Percentiles rank a stretch among this genome's conserved stretches.
phyloP scores from a whole-genome alignment of 306 rosid genomes.

The Senna siamea region DNA sequence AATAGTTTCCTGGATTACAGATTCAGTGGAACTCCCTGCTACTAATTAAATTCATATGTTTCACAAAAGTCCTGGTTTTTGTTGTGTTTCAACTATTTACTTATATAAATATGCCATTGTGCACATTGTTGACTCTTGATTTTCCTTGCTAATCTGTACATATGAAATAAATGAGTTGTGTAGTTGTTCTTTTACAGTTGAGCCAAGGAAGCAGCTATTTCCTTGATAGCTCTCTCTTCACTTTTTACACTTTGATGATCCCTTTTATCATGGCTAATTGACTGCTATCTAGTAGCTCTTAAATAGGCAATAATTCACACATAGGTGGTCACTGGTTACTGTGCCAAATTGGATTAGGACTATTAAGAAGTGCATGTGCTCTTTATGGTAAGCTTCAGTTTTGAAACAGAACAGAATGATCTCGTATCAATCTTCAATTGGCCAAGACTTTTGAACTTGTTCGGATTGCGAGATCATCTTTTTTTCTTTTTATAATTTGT shows the following conservation, averaged over 20 bases:
- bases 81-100: not conserved
- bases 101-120: not conserved
- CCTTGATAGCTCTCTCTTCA: not conserved
- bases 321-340: not conserved
- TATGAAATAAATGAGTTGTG: slow-evolving; percentile 18
- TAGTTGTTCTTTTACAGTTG: slow-evolving; percentile 16
- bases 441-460: not conserved
- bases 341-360: not conserved
- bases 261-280: not conserved
- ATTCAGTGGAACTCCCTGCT: too few species aligned
- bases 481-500: not conserved
- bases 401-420: slow-evolving; percentile 1
- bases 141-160: not conserved
- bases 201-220: slow-evolving; percentile 26
- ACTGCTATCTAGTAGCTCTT: not conserved
- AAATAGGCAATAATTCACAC: not conserved
- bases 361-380: not conserved
- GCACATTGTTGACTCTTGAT: slow-evolving; percentile 20
- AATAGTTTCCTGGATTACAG: too few species aligned
- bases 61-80: not conserved
- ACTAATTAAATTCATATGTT: not conserved
- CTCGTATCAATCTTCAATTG: not conserved
- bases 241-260: not conserved
- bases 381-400: not conserved
- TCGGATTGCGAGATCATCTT: not conserved